Conservation (phyloP, 2,329 filamentous ascomycete genomes). For the Penicillium sp. region DNA sequence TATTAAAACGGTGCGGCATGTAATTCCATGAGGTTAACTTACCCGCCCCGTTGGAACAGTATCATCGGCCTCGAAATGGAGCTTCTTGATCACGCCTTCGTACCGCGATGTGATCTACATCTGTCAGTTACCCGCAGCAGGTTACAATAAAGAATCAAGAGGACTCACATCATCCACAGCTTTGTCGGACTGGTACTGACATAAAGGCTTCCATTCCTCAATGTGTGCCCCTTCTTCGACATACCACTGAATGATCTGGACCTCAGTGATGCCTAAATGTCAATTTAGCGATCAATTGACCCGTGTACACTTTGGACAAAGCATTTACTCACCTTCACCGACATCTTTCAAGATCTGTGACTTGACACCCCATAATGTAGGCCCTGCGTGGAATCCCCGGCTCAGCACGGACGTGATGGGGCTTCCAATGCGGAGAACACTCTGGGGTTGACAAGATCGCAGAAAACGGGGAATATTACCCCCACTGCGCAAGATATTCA, state of each 20-base stretch:
- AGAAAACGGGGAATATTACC: slow-evolving; percentile 29
- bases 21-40: slow-evolving; percentile 4
- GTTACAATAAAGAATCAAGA: neutral
- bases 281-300: slow-evolving; percentile 18
- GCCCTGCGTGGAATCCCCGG: slow-evolving; percentile 37
- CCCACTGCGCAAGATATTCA: slow-evolving; percentile 34
- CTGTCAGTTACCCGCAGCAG: slow-evolving; percentile 9
- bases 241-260: slow-evolving; percentile 99
- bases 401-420: slow-evolving; percentile 24
- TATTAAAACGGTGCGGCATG: slow-evolving; percentile 9
- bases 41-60: slow-evolving; percentile 89
- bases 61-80: slow-evolving; percentile 93
- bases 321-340: slow-evolving; percentile 37
- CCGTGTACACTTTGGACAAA: neutral
- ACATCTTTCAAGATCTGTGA: slow-evolving; percentile 47
- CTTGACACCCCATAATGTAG: slow-evolving; percentile 35
- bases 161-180: slow-evolving; percentile 62
- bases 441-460: slow-evolving; percentile 26
- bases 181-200: slow-evolving; percentile 98
- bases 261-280: slow-evolving; percentile 83
- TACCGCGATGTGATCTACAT: slow-evolving; percentile 94
- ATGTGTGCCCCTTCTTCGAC: slow-evolving; percentile 93
- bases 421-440: slow-evolving; percentile 27
- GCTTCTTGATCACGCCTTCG: slow-evolving; percentile 90
- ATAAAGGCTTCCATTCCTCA: slow-evolving; percentile 96